Base-by-base conservation (phyloP, 352 stramenopile genomes). In the Bremia lactucae region DNA sequence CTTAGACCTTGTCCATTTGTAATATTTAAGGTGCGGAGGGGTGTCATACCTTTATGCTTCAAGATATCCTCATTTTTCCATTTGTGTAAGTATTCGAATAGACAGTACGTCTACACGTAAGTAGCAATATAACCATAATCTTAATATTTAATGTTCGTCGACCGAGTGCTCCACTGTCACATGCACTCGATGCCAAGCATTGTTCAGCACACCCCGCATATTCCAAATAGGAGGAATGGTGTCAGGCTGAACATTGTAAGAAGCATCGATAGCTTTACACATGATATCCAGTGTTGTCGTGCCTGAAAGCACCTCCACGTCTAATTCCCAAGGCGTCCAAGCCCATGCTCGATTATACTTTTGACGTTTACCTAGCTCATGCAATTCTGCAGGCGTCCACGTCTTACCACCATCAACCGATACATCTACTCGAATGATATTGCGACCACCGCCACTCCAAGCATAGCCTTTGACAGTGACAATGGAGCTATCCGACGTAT, bases 181-280 rank as follows among this genome's bases (percentile, higher is more conserved):
- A n/a, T 65, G 65, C 23, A 95, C 77, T 19, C 85, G 73, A 44
- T 94, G 94, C 93, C 94, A 99, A 18, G 83, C 86, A 55, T 98
- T 98, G 56, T 97, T 98, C 14, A 97, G 70, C 24, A 99, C 72
- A 31, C 96, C 96, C 37, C 95, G 74, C 56, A 98, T 88, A 76
- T 98, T 99, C 95, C 95, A 98, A 44, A 97, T 95, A 18, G 94
- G 83, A 38, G 82, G 85, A 52, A 90, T 93, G 14, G 68, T 91
- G 55, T 98, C 95, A 1, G 96, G 96, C 65, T 99, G 95, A 11
- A 92, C 83, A 59, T 98, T 98, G 64, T 97, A 97, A 1, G 85
- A 93, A 24, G 72, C 73, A 62, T 98, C 95, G 6, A 97, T 81
- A 2, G 91, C 94, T 52, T 97, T 97, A 65, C 76, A 97, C 29